These are phyloP conservation scores for Dryas integrifolia DNA, from an alignment of 331 rosid species.

Conservation along the genomic window DNA sequence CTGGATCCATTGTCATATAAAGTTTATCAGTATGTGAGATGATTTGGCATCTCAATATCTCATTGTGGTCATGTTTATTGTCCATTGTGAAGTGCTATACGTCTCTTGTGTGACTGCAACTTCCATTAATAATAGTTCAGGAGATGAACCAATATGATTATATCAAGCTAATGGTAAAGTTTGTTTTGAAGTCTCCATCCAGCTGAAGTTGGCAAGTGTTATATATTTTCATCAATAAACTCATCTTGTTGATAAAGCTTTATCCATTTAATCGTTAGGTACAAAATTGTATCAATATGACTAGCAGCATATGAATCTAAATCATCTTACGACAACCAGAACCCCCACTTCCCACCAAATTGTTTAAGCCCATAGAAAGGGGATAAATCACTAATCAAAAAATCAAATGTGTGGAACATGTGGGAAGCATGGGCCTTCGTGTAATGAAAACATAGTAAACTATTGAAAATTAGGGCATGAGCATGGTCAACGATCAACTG, in stretches of 20 bases:
- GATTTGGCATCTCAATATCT: background rate
- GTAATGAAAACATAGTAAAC: background rate
- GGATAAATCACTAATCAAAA: background rate
- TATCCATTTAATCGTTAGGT: background rate
- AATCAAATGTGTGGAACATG: background rate
- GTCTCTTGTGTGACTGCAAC: background rate
- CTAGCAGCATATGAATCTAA: background rate
- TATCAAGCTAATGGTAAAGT: background rate
- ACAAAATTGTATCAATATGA: background rate
- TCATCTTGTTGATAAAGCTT: background rate
- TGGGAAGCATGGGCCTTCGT: background rate
- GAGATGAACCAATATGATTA: background rate
- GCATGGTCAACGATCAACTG: background rate
- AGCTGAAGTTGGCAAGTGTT: background rate
- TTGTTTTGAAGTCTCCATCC: background rate
- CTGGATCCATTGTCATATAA: background rate
- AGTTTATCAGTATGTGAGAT: background rate
- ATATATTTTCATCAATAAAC: background rate
- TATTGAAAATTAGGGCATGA: background rate
- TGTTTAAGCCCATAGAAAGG: background rate
- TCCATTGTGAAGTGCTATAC: background rate
- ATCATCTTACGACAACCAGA: background rate
- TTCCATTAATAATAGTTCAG: background rate
- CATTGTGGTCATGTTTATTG: background rate
- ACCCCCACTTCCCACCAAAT: background rate